phyloP scores from a whole-genome alignment of 2,329 filamentous ascomycete genomes.

The Hymenoscyphus scutula region DNA sequence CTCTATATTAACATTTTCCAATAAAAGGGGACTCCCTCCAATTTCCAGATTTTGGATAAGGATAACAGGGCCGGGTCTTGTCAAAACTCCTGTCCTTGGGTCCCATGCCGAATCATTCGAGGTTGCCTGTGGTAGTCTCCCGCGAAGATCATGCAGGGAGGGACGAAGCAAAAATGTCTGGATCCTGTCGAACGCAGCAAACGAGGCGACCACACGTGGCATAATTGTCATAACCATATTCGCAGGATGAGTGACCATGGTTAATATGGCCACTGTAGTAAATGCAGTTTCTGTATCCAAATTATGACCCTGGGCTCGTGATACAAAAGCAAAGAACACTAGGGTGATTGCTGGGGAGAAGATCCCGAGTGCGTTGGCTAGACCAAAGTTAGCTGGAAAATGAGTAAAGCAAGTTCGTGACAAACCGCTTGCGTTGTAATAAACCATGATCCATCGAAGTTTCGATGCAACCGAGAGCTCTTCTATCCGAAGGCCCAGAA shows the following conservation, averaged over 20 bases:
- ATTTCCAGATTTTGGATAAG: conserved; percentile 12
- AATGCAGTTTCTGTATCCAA: conserved; percentile 26
- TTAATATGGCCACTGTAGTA: conserved; percentile 23
- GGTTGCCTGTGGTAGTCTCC: conserved; percentile 8
- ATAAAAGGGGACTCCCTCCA: conserved; percentile 7
- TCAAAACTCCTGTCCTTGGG: conserved; percentile 1
- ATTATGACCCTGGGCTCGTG: conserved; percentile 11
- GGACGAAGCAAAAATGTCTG: too few relatives aligned
- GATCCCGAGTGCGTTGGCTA: conserved; percentile 29
- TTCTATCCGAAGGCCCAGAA: conserved; percentile 37
- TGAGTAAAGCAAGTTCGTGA: too few relatives aligned
- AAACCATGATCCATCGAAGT: conserved; percentile 39
- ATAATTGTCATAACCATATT: too few relatives aligned
- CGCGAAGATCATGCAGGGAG: neutral
- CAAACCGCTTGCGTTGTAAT: conserved; percentile 43
- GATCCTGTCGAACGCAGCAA: too few relatives aligned
- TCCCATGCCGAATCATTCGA: neutral
- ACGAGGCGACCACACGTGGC: too few relatives aligned
- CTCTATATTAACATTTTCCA: conserved; percentile 21
- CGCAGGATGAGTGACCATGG: conserved; percentile 22
- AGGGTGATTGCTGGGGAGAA: conserved; percentile 28
- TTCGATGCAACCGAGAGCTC: conserved; percentile 34
- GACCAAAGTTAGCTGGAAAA: conserved; percentile 3
- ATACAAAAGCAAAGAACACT: conserved; percentile 21
- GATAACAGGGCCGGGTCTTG: conserved; percentile 10